These are phyloP conservation scores for Curvularia sp. DNA, from an alignment of 2,329 filamentous ascomycete species.

Conservation along the genomic window DNA sequence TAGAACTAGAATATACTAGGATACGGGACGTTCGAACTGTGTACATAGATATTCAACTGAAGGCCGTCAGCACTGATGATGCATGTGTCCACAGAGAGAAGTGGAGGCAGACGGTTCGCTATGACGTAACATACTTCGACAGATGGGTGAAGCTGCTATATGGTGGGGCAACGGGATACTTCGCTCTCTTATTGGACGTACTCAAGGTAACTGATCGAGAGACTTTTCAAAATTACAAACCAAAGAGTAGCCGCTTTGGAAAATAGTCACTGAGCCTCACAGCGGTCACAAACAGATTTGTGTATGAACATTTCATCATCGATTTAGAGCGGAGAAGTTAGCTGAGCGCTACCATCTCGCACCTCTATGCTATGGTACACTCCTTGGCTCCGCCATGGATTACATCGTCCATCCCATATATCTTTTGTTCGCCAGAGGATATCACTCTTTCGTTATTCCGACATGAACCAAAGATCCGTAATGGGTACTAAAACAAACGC, in stretches of 20 bases:
- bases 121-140: conserved; percentile 16
- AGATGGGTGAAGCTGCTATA: background rate
- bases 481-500: conserved; percentile 43
- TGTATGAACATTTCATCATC: conserved; percentile 22
- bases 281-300: background rate
- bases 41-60: background rate
- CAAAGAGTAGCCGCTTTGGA: background rate
- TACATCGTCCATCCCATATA: conserved; percentile 29
- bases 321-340: conserved; percentile 42
- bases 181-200: background rate
- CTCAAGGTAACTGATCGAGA: background rate
- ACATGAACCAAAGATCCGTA: conserved; percentile 29
- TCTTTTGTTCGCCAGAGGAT: conserved; percentile 29
- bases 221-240: background rate
- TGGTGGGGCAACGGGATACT: background rate
- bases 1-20: background rate
- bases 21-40: background rate
- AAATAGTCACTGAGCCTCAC: background rate
- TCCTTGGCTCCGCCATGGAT: conserved; percentile 26
- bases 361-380: conserved; percentile 40
- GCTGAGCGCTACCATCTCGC: conserved; percentile 42
- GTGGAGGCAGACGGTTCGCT: conserved; percentile 7
- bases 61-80: background rate
- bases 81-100: background rate
- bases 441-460: conserved; percentile 33